Base-by-base conservation (phyloP, 768 basidiomycete species). In the Gloeopeniophorella convolvens region DNA sequence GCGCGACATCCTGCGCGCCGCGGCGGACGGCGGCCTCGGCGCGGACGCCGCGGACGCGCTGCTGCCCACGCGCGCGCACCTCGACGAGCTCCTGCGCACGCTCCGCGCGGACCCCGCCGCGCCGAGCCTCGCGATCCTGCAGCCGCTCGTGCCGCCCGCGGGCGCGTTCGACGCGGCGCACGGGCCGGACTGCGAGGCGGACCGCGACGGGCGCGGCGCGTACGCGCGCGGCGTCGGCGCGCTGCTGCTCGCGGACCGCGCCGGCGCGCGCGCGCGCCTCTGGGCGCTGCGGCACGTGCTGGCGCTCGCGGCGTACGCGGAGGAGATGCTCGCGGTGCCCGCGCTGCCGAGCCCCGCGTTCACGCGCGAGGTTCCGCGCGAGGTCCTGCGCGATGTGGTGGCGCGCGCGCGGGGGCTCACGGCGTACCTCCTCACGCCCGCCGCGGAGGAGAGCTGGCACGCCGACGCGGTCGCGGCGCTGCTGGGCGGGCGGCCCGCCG, bases 231-330 rank as follows among this genome's bases (percentile, higher is more conserved):
- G 73, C 4, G 72, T 80, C 11, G 64, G 66, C 30, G 81, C 80
- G 0, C 64, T 89, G 4, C 64, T 89, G 2, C 68, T 75, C 1
- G 63, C 79, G 5, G 79, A 89, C 56, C 79, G 89, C 31, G 69
- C 76, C n/a, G 55, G 75, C 1, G 80, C 83, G 3, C 77, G 72
- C 42, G 66, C 68, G 13, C 76, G 85, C 44, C 58, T 79, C 0
- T 86, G 85, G 83, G 74, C 78, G 0, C 62, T 97, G 4, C 76
- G 78, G 8, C 86, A 91, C 61, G 69, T 91, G 46, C 65, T 88
- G 8, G 73, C 78, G 0, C 70, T 91, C 20, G 70, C 72, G 1
- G 62, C 82, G 5, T 83, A 83, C 51, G 81, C 82, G 1, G 69
- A 76, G 27, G 89, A 93, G 60, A 68, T 75, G 16, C 64, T 79